phyloP scores from a whole-genome alignment of 805 yeast genomes.

The Candida ortonii region DNA sequence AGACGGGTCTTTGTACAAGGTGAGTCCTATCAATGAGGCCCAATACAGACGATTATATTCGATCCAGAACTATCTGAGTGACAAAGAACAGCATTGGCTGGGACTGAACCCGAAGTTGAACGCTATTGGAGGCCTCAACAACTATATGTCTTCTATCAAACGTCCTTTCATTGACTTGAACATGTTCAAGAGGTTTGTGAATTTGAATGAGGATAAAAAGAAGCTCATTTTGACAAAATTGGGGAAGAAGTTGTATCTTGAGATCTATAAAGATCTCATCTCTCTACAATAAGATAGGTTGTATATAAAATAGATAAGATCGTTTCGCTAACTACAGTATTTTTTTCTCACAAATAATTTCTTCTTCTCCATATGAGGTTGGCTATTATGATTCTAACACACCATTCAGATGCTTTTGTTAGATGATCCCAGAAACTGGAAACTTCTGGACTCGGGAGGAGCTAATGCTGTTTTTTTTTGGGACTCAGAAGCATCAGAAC shows the following conservation, averaged over 20 bases:
- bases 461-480: constrained; percentile 49
- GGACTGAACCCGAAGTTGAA: constrained; percentile 82
- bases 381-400: not conserved
- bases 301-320: not conserved
- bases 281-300: constrained; percentile 24
- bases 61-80: constrained; percentile 82
- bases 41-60: constrained; percentile 78
- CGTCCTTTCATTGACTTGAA: constrained; percentile 68
- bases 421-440: constrained; percentile 36
- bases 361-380: not conserved
- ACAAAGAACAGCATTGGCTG: constrained; percentile 66
- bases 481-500: constrained; percentile 37
- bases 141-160: constrained; percentile 38
- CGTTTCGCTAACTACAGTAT: not conserved
- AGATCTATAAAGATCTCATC: constrained; percentile 63
- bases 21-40: constrained; percentile 72
- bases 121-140: constrained; percentile 41
- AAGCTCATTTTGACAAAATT: constrained; percentile 52
- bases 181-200: constrained; percentile 51
- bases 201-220: constrained; percentile 57
- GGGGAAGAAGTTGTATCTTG: constrained; percentile 54
- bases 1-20: constrained; percentile 76
- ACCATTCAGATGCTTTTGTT: constrained; percentile 1
- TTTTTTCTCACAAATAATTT: not conserved
- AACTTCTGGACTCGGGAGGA: constrained; percentile 43